Percentiles rank a stretch among this genome's conserved stretches.
These are phyloP conservation scores for Chlorella vulgaris DNA, from an alignment of 139 green algal genomes.

Conservation along the genomic window DNA sequence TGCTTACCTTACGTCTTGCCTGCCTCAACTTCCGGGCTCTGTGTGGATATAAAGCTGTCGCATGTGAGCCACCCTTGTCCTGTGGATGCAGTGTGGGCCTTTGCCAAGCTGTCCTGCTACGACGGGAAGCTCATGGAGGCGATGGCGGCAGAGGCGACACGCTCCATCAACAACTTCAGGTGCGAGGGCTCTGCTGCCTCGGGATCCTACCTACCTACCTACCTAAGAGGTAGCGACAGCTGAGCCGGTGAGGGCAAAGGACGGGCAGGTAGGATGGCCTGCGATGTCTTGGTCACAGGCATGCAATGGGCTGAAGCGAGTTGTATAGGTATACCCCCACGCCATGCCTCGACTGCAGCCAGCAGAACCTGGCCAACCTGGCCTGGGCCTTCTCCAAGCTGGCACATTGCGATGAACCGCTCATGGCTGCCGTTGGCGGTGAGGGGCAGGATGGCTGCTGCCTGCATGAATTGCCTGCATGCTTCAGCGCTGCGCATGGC, in stretches of 20 bases:
- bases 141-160: slow-evolving; percentile 36
- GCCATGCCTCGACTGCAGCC: slow-evolving; percentile 14
- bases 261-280: too few species aligned
- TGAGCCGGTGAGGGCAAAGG: too few species aligned
- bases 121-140: slow-evolving; percentile 44
- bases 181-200: neutral
- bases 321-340: too few species aligned
- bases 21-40: too few species aligned
- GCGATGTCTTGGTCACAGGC: too few species aligned
- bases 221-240: neutral
- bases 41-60: too few species aligned
- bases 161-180: slow-evolving; percentile 51
- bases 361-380: slow-evolving; percentile 67
- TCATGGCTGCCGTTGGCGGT: slow-evolving; percentile 53
- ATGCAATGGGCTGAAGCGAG: too few species aligned
- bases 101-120: slow-evolving; percentile 52
- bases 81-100: slow-evolving; percentile 42
- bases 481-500: neutral
- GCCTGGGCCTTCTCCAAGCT: slow-evolving; percentile 56
- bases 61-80: too few species aligned
- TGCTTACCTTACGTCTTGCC: too few species aligned
- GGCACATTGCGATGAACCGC: slow-evolving; percentile 36
- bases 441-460: neutral
- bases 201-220: neutral
- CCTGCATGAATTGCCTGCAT: neutral